Evolutionary conservation across 2,329 filamentous ascomycete genomes (phyloP), one percentile per base, ranked within the genome.

Genomic region (Arthroderma uncinatum): DNA sequence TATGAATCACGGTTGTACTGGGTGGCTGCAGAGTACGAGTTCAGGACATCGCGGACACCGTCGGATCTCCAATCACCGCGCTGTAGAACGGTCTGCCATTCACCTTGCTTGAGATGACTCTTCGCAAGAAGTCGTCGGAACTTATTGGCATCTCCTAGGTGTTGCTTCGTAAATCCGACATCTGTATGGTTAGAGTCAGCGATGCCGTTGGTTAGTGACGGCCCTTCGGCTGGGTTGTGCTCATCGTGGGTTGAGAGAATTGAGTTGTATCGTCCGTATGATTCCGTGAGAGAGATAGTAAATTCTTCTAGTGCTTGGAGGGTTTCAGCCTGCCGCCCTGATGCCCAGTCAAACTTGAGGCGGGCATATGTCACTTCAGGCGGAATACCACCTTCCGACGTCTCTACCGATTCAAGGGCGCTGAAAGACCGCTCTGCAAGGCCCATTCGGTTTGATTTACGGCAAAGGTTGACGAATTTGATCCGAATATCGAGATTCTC

Each of bases 401-500:
- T 70, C 42, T 73, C 71, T 12, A 89, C 83, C 52, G 85, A 87
- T 57, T 96, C 86, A n/a, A 98, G 78, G 60, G 89, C 89, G 69
- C 93, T 91, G 55, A 99, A 76, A 9, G 91, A 94, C 74, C 95
- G 94, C 74, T 98, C 93, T 0, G 93, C 93, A 53, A 99, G 81
- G 8, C 93, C 92, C 79, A 92, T 91, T 30, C 93, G 86, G 58
- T 89, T 87, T 47, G 92, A 95, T 72, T 98, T 99, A 66, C 94
- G 87, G 72, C 94, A 99, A 4, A 98, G 82, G 66, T 97, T 98
- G 66, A 93, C 89, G 70, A 96, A 98, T 70, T 98, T 99, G 77
- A 98, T 97, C 84, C 91, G 96, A 90, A 98, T 98, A 66, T 95
- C 88, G 78, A 95, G 89, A 66, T 96, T 96, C 70, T 99, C 91